Evolutionary conservation across 2,329 filamentous ascomycete genomes (phyloP), one percentile per base, ranked within the genome.

Genomic region (Mollisiaceae sp.): DNA sequence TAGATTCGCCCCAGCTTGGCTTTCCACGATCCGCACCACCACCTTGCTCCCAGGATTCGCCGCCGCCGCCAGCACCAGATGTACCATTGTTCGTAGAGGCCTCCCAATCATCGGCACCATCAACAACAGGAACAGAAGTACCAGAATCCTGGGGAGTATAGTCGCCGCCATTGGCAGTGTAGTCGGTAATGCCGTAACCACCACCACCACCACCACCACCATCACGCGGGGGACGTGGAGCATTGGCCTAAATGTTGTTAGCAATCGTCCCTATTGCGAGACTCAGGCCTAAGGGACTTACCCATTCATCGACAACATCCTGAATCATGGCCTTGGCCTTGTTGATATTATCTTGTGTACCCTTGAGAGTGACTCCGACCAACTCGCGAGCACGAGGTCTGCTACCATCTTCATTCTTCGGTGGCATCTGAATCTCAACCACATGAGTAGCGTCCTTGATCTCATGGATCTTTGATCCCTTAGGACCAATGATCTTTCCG

Each of bases 251-350:
- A 14, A 35, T 15, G 9, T 27, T 20, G 45, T 50, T 24, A 50
- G 45, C n/a, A 24, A 22, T 24, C n/a, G 22, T 60, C 20, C 56
- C 24, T 52, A 22, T 9, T 32, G 58, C 15, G 12, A 38, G 58
- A 56, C 35, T 9, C 4, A 2, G 8, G 39, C 5, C 18, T 1
- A 8, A 38, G 41, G 24, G 15, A 41, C 65, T 32, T 55, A 67
- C 65, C 65, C 65, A 67, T 63, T 67, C 65, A 41, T 67, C 56
- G 22, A 55, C 59, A 24, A 65, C 41, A 24, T 58, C 62, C 47
- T 63, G 12, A 35, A 67, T 65, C 39, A 65, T 18, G 4, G 18
- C 43, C 20, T 38, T 54, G 55, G 60, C 65, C 35, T 62, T 65
- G 8, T 60, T 43, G n/a, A 63, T 60, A 1, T 59, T 43, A 35